Base-by-base conservation (phyloP, 305 asterid genomes). In the Fraxinus angustifolia region DNA sequence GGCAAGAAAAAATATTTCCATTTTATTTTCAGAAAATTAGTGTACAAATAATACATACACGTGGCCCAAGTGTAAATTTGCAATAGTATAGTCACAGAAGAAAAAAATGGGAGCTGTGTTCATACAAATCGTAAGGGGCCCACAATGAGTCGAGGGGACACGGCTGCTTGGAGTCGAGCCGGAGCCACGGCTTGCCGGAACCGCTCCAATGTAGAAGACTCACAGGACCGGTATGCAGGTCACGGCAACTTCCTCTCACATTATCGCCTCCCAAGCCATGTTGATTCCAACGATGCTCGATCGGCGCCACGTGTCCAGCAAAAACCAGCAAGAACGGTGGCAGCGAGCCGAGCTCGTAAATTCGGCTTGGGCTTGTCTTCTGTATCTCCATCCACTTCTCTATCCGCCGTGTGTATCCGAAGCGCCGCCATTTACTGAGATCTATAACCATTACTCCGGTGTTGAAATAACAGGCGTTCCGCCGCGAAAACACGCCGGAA, bases 401-500 rank as follows among this genome's bases (percentile, higher is more conserved):
- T 8, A 85, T 80, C 78, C 83, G 82, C 53, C 26, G 80, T 2
- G 88, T 85, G 77, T 85, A 82, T 36, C 86, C 85, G 80, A 76
- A 68, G 36, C 82, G 80, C 42, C 88, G 72, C 88, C 88, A 85
- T 58, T 79, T 85, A 6, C 21, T 67, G 36, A 85, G 75, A 82
- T 85, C 88, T 62, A 85, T 84, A 11, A 82, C 83, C 84, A 79
- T 79, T 26, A 76, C 80, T 45, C 90, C 90, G 31, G 88, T 83
- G 68, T 87, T 87, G 74, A 87, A 87, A 60, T 87, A 87, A 30
- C 90, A 87, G 4, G 87, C 80, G n/a, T 68, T 81, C 77, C 88
- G 73, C 19, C 80, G 79, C 8, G 65, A 73, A 81, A 87, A 87
- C 4, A 70, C 73, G 28, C 79, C 67, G 65, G 75, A 79, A 73